Evolutionary conservation across 768 basidiomycete genomes (phyloP), one percentile per base, ranked within the genome.

Genomic region (Lactarius indigo): DNA sequence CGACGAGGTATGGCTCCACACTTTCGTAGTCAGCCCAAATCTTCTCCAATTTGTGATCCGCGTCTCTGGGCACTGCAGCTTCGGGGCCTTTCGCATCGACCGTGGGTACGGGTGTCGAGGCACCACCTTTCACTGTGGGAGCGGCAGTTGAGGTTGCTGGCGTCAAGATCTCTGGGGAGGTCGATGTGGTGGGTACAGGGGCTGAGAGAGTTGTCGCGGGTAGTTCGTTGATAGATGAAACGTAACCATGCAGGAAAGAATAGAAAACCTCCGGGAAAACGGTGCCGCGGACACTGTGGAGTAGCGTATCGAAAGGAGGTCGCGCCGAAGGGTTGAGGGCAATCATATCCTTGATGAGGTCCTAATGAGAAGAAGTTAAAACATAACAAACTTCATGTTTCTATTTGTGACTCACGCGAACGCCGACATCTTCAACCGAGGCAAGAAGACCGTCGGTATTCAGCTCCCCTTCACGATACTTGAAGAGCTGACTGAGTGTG

Each of bases 181-280:
- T n/a, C 15, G 62, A 42, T 9, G 39, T 57, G 20, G 64, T 28
- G 55, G 64, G 33, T 3, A 50, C 35, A 6, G 67, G 42, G 57
- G 56, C 65, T 65, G 84, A 83, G 2, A 84, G 80, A 1, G 82
- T 76, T 2, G 79, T 76, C 18, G 81, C 72, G 2, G 86, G 80
- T 15, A 86, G 79, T 68, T 94, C 91, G 74, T 90, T 90, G 70
- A 92, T 80, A 1, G 92, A 88, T 3, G 88, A 84, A 64, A 92
- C 84, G 71, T 97, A 98, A 71, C 91, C 91, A 74, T 96, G 91
- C 12, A 98, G 82, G 78, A 96, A 98, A 2, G 94, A 90, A 78
- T 97, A 98, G 77, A 98, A 98, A 35, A 86, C 87, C 72, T 96
- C 94, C 0, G 96, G 95, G 69, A 98, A 91, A 57, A 96, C 88